These are phyloP conservation scores for Candida insectorum DNA, from an alignment of 805 yeast species.

Conservation along the genomic window DNA sequence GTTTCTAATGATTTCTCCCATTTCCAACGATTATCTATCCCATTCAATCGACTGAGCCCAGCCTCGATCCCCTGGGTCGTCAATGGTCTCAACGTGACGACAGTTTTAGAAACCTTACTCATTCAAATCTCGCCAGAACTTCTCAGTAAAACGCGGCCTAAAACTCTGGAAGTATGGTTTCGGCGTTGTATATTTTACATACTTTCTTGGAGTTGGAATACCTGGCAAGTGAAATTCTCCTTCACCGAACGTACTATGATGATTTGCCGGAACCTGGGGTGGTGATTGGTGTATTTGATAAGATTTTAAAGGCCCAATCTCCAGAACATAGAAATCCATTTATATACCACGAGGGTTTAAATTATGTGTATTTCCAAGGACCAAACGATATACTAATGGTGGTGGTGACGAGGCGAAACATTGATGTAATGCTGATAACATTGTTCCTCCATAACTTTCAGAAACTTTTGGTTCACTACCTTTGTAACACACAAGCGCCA, in stretches of 20 bases:
- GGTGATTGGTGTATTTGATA: conserved; percentile 24
- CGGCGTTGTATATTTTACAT: conserved; percentile 35
- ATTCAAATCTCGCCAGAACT: no score
- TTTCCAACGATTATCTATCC: background rate
- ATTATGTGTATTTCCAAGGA: conserved; percentile 49
- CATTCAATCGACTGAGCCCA: conserved; percentile 2
- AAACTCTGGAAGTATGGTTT: no score
- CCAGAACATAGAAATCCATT: conserved; percentile 39
- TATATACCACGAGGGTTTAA: conserved; percentile 44
- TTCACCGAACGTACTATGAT: conserved; percentile 32
- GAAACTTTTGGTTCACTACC: conserved; percentile 25
- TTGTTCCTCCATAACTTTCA: conserved; percentile 48
- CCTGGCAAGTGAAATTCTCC: conserved; percentile 28
- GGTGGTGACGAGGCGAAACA: conserved; percentile 42
- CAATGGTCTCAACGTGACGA: background rate
- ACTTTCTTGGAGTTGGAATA: conserved; percentile 24
- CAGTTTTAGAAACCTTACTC: no score
- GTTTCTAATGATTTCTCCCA: background rate
- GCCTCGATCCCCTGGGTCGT: background rate
- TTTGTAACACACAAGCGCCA: conserved; percentile 10
- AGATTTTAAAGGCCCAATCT: conserved; percentile 15
- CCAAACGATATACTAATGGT: conserved; percentile 44
- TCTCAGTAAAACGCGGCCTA: no score
- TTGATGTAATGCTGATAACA: conserved; percentile 56
- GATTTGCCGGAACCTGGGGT: conserved; percentile 22